phyloP scores from a whole-genome alignment of 2,329 filamentous ascomycete genomes.

The Fusarium domesticum region DNA sequence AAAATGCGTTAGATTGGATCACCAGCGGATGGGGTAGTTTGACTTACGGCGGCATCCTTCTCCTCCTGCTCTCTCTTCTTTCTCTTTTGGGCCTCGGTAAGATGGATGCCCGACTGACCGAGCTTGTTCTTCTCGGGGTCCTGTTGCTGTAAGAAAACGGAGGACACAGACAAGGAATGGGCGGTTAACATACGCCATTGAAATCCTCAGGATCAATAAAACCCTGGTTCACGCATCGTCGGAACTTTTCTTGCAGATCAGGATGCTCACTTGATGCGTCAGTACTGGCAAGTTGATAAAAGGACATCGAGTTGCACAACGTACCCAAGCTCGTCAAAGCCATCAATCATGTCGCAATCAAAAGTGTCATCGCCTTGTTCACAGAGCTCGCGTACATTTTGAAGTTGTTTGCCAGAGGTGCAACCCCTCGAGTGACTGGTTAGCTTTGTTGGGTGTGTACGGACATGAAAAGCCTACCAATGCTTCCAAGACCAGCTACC shows the following conservation, averaged over 20 bases:
- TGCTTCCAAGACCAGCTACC: slow-evolving; percentile 77
- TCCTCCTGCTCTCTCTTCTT: slow-evolving; percentile 36
- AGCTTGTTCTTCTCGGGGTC: slow-evolving; percentile 71
- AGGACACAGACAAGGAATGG: background rate
- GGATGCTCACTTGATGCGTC: slow-evolving; percentile 41
- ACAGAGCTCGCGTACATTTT: slow-evolving; percentile 59
- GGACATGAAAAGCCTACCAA: slow-evolving; percentile 59
- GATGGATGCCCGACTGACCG: slow-evolving; percentile 62
- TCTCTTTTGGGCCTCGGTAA: slow-evolving; percentile 36
- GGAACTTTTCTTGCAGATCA: slow-evolving; percentile 70
- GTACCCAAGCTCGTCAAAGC: slow-evolving; percentile 69
- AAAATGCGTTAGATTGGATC: slow-evolving; percentile 17
- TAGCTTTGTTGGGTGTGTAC: background rate
- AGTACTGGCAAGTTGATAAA: slow-evolving; percentile 2
- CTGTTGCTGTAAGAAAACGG: slow-evolving; percentile 41
- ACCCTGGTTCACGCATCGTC: slow-evolving; percentile 67
- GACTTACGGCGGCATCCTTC: slow-evolving; percentile 25
- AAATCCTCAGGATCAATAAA: slow-evolving; percentile 85
- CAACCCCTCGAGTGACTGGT: slow-evolving; percentile 66
- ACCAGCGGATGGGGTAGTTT: background rate
- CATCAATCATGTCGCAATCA: slow-evolving; percentile 70
- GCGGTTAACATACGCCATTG: slow-evolving; percentile 67
- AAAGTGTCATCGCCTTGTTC: slow-evolving; percentile 44
- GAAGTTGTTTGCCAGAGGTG: slow-evolving; percentile 71
- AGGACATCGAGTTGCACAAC: slow-evolving; percentile 20